These are phyloP conservation scores for Diaporthe sp. DNA, from an alignment of 2,329 filamentous ascomycete genomes.

Conservation along the genomic window DNA sequence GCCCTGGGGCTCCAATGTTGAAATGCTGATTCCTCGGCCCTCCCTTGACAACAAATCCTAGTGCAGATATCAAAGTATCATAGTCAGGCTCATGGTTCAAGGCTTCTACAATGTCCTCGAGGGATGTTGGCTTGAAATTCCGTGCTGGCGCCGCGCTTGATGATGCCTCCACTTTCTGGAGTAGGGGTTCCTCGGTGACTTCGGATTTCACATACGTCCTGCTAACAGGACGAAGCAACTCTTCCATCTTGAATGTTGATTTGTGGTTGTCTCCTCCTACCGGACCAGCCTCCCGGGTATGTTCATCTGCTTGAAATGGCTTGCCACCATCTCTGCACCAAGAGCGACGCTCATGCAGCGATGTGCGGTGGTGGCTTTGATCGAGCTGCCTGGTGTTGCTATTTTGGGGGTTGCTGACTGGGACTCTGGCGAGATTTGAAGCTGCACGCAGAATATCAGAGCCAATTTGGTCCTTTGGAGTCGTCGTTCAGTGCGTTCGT, in stretches of 20 bases:
- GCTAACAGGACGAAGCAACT: constrained; percentile 66
- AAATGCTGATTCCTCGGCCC: constrained; percentile 52
- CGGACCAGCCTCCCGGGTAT: background rate
- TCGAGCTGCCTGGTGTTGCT: background rate
- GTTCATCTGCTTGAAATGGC: background rate
- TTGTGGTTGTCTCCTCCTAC: background rate
- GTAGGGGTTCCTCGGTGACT: constrained; percentile 52
- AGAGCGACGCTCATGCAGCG: background rate
- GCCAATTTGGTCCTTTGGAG: background rate
- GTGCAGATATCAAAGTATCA: constrained; percentile 63
- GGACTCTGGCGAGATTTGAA: background rate
- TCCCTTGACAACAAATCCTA: constrained; percentile 63
- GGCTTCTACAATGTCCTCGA: constrained; percentile 68
- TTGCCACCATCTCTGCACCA: background rate
- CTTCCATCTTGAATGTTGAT: constrained; percentile 62
- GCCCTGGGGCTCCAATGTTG: constrained; percentile 72
- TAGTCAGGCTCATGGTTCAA: constrained; percentile 74
- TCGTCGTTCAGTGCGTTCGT: background rate
- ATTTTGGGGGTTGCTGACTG: background rate
- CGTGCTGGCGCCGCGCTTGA: constrained; percentile 21
- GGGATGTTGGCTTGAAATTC: constrained; percentile 43
- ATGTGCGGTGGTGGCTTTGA: background rate
- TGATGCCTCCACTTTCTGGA: constrained; percentile 51
- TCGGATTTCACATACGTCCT: constrained; percentile 60
- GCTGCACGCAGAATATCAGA: too few species aligned